phyloP scores from a whole-genome alignment of 768 basidiomycete genomes.

The Termitomyces heimii region DNA sequence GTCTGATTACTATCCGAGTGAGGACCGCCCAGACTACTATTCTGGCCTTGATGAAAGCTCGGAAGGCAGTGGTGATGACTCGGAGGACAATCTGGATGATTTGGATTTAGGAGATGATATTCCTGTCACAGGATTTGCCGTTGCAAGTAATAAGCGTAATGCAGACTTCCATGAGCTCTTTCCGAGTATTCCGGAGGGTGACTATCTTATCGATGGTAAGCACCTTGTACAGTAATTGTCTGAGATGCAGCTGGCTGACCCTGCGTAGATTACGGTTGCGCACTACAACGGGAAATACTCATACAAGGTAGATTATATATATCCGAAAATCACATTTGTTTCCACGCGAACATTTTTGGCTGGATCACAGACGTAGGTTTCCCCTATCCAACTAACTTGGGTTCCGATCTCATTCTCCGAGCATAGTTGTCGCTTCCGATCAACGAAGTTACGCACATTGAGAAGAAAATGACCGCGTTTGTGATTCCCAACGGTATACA shows the following conservation, averaged over 20 bases:
- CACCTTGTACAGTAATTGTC: slow-evolving; percentile 5
- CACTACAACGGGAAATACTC: slow-evolving; percentile 91
- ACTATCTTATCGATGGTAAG: slow-evolving; percentile 96
- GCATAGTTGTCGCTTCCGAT: slow-evolving; percentile 83
- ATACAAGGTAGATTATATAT: slow-evolving; percentile 96
- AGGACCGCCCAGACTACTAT: slow-evolving; percentile 30
- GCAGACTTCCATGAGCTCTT: slow-evolving; percentile 96
- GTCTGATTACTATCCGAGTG: slow-evolving; percentile 24
- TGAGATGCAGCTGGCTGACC: background rate
- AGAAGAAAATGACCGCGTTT: slow-evolving; percentile 97
- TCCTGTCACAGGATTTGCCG: slow-evolving; percentile 94
- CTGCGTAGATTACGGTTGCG: slow-evolving; percentile 89
- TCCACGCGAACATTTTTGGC: slow-evolving; percentile 98
- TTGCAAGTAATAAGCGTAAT: slow-evolving; percentile 92
- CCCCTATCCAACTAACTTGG: background rate
- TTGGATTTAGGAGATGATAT: slow-evolving; percentile 62
- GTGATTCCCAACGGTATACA: slow-evolving; percentile 97
- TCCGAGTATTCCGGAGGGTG: slow-evolving; percentile 83
- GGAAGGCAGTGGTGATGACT: slow-evolving; percentile 24
- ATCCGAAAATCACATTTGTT: slow-evolving; percentile 98
- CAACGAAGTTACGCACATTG: slow-evolving; percentile 77
- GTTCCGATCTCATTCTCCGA: slow-evolving; percentile 15
- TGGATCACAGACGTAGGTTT: slow-evolving; percentile 92
- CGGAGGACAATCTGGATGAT: slow-evolving; percentile 31
- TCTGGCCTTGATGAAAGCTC: slow-evolving; percentile 32